Base-by-base conservation (phyloP, 2,329 filamentous ascomycete species). In the Exophiala aquamarina region DNA sequence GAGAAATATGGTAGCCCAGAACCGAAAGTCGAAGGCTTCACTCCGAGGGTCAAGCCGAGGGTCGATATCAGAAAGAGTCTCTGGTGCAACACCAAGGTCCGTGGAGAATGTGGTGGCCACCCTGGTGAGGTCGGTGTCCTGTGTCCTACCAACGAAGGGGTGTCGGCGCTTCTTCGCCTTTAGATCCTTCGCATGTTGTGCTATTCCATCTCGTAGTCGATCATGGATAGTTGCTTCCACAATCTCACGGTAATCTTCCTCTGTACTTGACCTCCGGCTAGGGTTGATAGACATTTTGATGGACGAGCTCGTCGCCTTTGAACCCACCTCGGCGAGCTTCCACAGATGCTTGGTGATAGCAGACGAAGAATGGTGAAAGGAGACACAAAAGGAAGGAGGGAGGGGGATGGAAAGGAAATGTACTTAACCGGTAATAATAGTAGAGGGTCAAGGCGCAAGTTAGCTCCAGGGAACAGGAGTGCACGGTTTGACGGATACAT, bases 1-100 rank as follows among this genome's bases (percentile, higher is more conserved):
- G 2, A 52, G 15, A 18, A 52, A 49, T 32, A 41, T 45, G 3
- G 45, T 36, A 3, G 49, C 40, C 49, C 49, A 52, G 38, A 52
- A 49, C 2, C 41, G 31, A 21, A 52, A 52, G 20, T 52, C 46
- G 23, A 52, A 52, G n/a, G 32, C 36, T 19, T 49, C 41, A 26
- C 33, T 52, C 23, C 40, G 32, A 6, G 49, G 49, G n/a, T 52
- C 46, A 3, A 52, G 41, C 3, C 15, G n/a, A 15, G 41, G 41
- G 32, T 48, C 49, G 31, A 52, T 44, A 23, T 52, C 49, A 3
- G 49, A 32, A 8, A 52, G 49, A 18, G 40, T 45, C 14, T 29
- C 13, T 3, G 44, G 45, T 31, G 34, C 20, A 15, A 48, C 13
- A 2, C 44, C 41, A 13, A 47, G 33, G n/a, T 44, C 36, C 13